These are phyloP conservation scores for Metschnikowia colocasiae DNA, from an alignment of 805 yeast genomes.

Conservation along the genomic window DNA sequence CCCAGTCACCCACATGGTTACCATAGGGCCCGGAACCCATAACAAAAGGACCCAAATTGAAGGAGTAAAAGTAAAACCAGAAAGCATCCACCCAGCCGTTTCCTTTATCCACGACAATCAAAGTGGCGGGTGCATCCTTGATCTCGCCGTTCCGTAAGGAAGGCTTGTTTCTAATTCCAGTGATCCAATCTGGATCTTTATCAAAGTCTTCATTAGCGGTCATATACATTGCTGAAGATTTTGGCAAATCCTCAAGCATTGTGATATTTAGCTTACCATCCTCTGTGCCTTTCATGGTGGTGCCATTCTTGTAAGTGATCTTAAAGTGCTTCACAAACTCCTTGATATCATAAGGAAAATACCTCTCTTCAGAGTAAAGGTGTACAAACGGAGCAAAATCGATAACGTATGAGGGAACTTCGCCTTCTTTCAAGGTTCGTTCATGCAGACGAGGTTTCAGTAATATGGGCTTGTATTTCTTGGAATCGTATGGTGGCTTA, in stretches of 20 bases:
- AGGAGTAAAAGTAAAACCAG: constrained; percentile 95
- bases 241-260: constrained; percentile 30
- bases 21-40: constrained; percentile 99
- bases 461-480: constrained; percentile 36
- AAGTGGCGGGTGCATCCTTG: constrained; percentile 70
- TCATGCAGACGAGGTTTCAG: constrained; percentile 30
- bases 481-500: constrained; percentile 20
- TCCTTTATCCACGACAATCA: constrained; percentile 87
- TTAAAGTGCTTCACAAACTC: constrained; percentile 67
- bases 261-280: constrained; percentile 26
- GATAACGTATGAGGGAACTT: constrained; percentile 59
- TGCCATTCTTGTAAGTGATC: constrained; percentile 50
- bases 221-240: constrained; percentile 47
- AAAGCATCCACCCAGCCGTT: constrained; percentile 93
- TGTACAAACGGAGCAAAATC: constrained; percentile 77
- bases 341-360: constrained; percentile 76
- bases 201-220: constrained; percentile 70
- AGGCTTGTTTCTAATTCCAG: constrained; percentile 69
- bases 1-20: constrained; percentile 98
- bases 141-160: constrained; percentile 67
- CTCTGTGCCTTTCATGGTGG: constrained; percentile 34
- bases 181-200: constrained; percentile 74
- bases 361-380: constrained; percentile 82
- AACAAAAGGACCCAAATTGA: constrained; percentile 92
- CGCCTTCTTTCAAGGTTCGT: constrained; percentile 45